Percentiles rank a stretch among this genome's conserved stretches.
Evolutionary conservation across 495 filamentous ascomycete genomes (phyloP).

Genomic region (Penicillium silybi): DNA sequence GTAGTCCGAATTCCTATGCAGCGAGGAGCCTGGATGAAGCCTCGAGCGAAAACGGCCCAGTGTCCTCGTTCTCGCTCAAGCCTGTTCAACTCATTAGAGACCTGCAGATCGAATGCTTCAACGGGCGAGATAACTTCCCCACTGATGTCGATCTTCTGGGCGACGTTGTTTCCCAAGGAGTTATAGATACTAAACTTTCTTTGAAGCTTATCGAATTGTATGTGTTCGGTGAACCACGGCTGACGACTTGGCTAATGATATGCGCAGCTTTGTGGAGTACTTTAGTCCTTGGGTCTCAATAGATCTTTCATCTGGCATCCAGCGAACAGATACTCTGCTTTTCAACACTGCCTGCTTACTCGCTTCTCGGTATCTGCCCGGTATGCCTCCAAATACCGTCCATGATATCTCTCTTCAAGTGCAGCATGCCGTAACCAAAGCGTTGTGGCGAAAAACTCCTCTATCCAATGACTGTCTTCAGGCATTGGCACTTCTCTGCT

Average conservation of each 20-base stretch:
- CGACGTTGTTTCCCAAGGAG: conserved; percentile 29
- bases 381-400: conserved; percentile 27
- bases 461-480: conserved; percentile 35
- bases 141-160: conserved; percentile 24
- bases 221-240: background rate
- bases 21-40: conserved; percentile 27
- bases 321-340: conserved; percentile 31
- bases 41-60: conserved; percentile 13
- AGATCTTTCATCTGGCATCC: conserved; percentile 26
- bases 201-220: conserved; percentile 37
- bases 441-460: conserved; percentile 33
- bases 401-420: conserved; percentile 36
- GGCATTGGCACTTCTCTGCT: conserved; percentile 34
- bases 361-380: conserved; percentile 39
- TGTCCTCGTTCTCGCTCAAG: conserved; percentile 25
- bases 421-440: conserved; percentile 30
- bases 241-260: background rate
- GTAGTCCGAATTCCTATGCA: conserved; percentile 14
- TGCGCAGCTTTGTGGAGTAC: conserved; percentile 35
- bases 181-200: conserved; percentile 35
- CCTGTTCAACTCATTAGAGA: conserved; percentile 36
- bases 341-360: conserved; percentile 39
- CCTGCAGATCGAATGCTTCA: conserved; percentile 35
- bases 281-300: conserved; percentile 37
- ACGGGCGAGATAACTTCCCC: conserved; percentile 23